Evolutionary conservation across 2,329 filamentous ascomycete species (phyloP).

Genomic region (Ophiostoma pallidulum): DNA sequence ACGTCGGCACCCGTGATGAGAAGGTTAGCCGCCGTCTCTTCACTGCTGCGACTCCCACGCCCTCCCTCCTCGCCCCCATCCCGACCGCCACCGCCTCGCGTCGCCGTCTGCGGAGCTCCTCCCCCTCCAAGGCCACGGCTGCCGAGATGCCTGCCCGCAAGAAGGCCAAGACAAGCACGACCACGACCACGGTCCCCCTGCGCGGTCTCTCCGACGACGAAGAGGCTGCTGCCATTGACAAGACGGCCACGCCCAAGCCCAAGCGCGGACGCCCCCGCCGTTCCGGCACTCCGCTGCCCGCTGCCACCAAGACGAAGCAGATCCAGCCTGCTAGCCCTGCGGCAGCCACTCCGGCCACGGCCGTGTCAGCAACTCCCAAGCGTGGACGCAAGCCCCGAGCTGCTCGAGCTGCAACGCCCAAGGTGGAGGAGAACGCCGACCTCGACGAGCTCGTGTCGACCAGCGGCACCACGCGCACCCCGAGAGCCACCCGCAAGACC

Average conservation of each 20-base stretch:
- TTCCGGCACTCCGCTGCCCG: slow-evolving; percentile 43
- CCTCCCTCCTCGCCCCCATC: slow-evolving; percentile 21
- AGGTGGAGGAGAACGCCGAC: slow-evolving; percentile 27
- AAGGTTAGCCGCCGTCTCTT: slow-evolving; percentile 27
- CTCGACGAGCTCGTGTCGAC: slow-evolving; percentile 8
- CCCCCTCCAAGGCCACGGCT: slow-evolving; percentile 17
- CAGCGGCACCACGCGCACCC: neutral
- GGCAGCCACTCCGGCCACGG: neutral
- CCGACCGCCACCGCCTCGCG: neutral
- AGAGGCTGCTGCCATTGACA: slow-evolving; percentile 22
- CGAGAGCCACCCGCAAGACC: neutral
- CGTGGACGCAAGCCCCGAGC: slow-evolving; percentile 7
- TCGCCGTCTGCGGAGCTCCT: slow-evolving; percentile 6
- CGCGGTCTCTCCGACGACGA: slow-evolving; percentile 35
- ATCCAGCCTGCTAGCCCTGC: slow-evolving; percentile 1
- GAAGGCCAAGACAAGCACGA: neutral
- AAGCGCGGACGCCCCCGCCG: slow-evolving; percentile 30
- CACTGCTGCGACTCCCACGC: slow-evolving; percentile 27
- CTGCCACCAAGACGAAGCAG: slow-evolving; percentile 30
- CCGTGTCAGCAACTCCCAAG: neutral
- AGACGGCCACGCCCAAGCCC: slow-evolving; percentile 22
- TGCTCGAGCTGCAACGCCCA: slow-evolving; percentile 17
- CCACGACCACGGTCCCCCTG: slow-evolving; percentile 33
- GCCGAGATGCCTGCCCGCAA: slow-evolving; percentile 34
- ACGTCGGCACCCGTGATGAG: slow-evolving; percentile 10